phyloP scores from a whole-genome alignment of 257 asterid species.

The Dorcoceras hygrometricum region DNA sequence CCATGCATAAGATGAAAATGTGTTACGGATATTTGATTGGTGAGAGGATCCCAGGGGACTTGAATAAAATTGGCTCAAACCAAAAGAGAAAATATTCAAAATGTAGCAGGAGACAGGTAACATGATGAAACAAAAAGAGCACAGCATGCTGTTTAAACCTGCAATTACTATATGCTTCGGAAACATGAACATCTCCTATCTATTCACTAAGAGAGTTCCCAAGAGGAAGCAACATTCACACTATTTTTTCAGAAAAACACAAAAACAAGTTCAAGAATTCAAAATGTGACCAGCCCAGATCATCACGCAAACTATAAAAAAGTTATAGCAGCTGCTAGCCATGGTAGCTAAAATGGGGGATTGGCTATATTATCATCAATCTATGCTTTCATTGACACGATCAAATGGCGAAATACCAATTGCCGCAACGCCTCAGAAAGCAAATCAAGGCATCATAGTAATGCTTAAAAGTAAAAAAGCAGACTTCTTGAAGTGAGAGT shows the following conservation, averaged over 20 bases:
- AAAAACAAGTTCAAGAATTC: too few relatives aligned
- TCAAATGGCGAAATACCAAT: constrained; percentile 25
- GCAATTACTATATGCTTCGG: constrained; percentile 34
- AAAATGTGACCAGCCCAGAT: constrained; percentile 30
- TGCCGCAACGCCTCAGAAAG: constrained; percentile 40
- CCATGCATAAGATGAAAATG: too few relatives aligned
- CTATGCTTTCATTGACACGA: constrained; percentile 39
- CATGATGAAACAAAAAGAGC: not conserved
- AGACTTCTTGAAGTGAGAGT: not conserved
- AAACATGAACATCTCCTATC: constrained; percentile 34
- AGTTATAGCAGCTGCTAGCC: not conserved
- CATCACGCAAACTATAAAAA: constrained; percentile 2
- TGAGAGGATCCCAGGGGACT: too few relatives aligned
- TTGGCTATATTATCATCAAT: constrained; percentile 8
- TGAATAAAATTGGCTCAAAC: too few relatives aligned
- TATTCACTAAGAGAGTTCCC: constrained; percentile 11
- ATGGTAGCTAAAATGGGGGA: not conserved
- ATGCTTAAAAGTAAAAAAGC: not conserved
- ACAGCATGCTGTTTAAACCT: constrained; percentile 24
- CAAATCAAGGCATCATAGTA: not conserved
- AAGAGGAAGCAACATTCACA: constrained; percentile 23
- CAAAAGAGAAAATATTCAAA: not conserved
- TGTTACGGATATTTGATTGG: too few relatives aligned
- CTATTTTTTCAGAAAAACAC: not conserved
- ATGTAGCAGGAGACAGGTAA: constrained; percentile 33